Conservation (phyloP, 352 stramenopile species). For the Phytophthora podocarpi region DNA sequence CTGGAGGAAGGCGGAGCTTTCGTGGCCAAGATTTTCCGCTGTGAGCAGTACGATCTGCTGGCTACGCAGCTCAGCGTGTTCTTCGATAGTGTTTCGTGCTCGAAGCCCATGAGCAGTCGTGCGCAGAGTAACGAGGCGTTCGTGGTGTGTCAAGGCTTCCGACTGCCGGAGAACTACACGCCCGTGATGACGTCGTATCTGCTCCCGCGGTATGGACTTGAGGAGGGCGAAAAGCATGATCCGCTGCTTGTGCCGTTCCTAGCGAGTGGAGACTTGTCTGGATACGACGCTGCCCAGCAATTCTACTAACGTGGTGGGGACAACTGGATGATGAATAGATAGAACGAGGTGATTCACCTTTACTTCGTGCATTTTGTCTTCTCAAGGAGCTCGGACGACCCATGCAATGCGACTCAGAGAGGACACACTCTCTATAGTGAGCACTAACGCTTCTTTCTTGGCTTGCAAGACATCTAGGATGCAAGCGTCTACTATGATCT, state of each 20-base stretch:
- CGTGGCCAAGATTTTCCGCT: conserved; percentile 99
- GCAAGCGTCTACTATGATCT: conserved; percentile 29
- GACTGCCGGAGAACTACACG: conserved; percentile 74
- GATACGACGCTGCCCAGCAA: conserved; percentile 81
- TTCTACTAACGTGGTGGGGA: conserved; percentile 44
- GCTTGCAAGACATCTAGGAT: conserved; percentile 50
- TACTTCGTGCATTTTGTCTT: neutral
- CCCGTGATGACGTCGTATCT: conserved; percentile 89
- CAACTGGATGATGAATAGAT: conserved; percentile 16
- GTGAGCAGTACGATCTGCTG: conserved; percentile 95
- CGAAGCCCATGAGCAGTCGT: conserved; percentile 97
- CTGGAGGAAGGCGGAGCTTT: conserved; percentile 95
- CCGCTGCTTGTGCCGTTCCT: conserved; percentile 89
- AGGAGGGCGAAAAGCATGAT: conserved; percentile 54
- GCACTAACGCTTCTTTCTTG: conserved; percentile 49
- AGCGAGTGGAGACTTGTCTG: conserved; percentile 92
- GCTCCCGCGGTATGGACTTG: conserved; percentile 65
- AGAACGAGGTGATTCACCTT: conserved; percentile 9
- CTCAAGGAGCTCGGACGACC: conserved; percentile 42
- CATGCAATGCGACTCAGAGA: conserved; percentile 45
- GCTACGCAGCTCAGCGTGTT: conserved; percentile 96
- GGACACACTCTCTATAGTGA: conserved; percentile 50
- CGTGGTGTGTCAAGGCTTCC: conserved; percentile 96
- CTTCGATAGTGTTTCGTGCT: conserved; percentile 95
- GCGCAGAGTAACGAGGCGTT: conserved; percentile 97